Evolutionary conservation across 2,329 filamentous ascomycete species (phyloP).

Genomic region (Penicillium sp.): DNA sequence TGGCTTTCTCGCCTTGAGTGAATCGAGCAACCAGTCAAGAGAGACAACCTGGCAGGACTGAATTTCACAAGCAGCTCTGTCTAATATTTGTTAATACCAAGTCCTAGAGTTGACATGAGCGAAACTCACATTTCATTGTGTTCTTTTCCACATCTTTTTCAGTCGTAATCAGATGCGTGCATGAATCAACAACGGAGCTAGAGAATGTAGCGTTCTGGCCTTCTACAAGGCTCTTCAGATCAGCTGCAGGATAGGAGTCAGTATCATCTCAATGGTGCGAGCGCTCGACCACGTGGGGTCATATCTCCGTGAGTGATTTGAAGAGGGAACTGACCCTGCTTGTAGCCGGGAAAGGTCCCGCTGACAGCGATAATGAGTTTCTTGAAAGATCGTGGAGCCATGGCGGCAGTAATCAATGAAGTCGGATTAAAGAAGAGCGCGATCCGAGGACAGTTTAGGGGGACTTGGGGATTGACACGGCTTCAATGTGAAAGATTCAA

Average conservation of each 20-base stretch:
- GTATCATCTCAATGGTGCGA: conserved; percentile 13
- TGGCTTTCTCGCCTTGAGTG: conserved; percentile 43
- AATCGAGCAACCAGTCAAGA: conserved; percentile 63
- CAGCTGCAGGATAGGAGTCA: conserved; percentile 21
- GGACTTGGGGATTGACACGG: not conserved
- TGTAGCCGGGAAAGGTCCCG: conserved; percentile 57
- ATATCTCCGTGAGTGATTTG: not conserved
- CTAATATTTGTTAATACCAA: conserved; percentile 43
- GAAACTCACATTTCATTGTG: conserved; percentile 34
- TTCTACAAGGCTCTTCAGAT: conserved; percentile 34
- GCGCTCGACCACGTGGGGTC: conserved; percentile 4
- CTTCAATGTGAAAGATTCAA: not conserved
- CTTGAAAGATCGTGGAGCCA: conserved; percentile 30
- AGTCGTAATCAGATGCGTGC: conserved; percentile 41
- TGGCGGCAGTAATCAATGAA: conserved; percentile 6
- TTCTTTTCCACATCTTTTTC: conserved; percentile 38
- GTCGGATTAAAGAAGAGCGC: not conserved
- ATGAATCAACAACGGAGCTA: conserved; percentile 27
- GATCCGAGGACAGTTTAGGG: not conserved
- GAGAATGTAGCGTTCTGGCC: conserved; percentile 34
- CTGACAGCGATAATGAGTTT: conserved; percentile 53
- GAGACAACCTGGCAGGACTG: conserved; percentile 56
- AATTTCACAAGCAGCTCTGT: conserved; percentile 46
- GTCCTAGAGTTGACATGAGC: not conserved
- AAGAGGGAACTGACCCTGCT: conserved; percentile 44